phyloP scores from a whole-genome alignment of 129 eudicot genomes.

The Sambucus nigra region DNA sequence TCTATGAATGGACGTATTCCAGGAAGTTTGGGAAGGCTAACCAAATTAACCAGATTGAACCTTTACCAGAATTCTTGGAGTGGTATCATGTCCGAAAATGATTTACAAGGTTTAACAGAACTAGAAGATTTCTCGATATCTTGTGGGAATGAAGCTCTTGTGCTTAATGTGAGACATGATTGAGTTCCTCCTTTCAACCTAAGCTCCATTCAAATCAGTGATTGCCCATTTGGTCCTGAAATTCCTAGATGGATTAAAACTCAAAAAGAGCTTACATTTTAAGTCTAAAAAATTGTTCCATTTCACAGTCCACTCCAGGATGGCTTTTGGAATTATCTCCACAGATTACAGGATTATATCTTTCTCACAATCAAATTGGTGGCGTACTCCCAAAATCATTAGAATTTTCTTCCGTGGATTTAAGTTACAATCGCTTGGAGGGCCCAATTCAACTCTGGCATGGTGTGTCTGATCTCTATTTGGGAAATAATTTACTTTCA shows the following conservation, averaged over 20 bases:
- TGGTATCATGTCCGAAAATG: slow-evolving; percentile 14
- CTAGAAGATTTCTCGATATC: slow-evolving; percentile 1
- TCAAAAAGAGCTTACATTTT: slow-evolving; percentile 5
- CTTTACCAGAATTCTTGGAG: slow-evolving; percentile 8
- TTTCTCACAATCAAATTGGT: slow-evolving; percentile 6
- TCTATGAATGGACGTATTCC: slow-evolving; percentile 17
- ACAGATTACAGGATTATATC: slow-evolving; percentile 1
- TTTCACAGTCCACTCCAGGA: neutral
- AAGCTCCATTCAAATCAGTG: neutral
- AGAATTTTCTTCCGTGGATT: neutral
- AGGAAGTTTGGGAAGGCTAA: slow-evolving; percentile 7
- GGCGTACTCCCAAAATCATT: slow-evolving; percentile 11
- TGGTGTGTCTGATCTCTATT: neutral
- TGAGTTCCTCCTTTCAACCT: slow-evolving; percentile 33
- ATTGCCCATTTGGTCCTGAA: slow-evolving; percentile 9
- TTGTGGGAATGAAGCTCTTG: neutral
- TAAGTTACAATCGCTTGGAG: slow-evolving; percentile 7
- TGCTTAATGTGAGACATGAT: slow-evolving; percentile 1
- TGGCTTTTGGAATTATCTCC: slow-evolving; percentile 8
- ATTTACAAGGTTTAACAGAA: slow-evolving; percentile 2
- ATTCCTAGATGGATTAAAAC: slow-evolving; percentile 10
- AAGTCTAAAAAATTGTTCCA: neutral
- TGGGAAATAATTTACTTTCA: slow-evolving; percentile 9
- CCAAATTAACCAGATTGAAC: neutral
- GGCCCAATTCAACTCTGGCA: slow-evolving; percentile 16